These are phyloP conservation scores for Phytopythium oedochilum DNA, from an alignment of 352 stramenopile genomes.

Conservation along the genomic window DNA sequence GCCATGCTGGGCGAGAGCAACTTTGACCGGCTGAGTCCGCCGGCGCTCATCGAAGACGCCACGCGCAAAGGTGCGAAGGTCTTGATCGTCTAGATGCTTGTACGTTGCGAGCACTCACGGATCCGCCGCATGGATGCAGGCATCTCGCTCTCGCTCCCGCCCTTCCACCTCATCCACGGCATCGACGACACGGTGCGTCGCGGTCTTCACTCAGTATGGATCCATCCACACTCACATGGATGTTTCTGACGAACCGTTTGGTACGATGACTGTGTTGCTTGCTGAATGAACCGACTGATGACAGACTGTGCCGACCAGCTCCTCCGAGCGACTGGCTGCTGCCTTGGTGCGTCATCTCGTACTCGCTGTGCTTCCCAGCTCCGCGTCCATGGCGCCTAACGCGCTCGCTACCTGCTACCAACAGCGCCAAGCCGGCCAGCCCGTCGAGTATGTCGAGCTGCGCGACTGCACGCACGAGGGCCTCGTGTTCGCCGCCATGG, in stretches of 20 bases:
- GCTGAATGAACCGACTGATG: too few relatives aligned
- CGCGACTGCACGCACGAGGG: slow-evolving; percentile 55
- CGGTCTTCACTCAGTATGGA: too few relatives aligned
- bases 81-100: too few relatives aligned
- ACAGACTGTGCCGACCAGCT: slow-evolving; percentile 24
- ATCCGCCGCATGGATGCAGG: not conserved
- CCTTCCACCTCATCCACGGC: slow-evolving; percentile 58
- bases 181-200: slow-evolving; percentile 21
- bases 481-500: slow-evolving; percentile 67
- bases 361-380: not conserved
- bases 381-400: not conserved
- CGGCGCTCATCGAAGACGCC: slow-evolving; percentile 25
- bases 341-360: slow-evolving; percentile 33
- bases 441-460: slow-evolving; percentile 36
- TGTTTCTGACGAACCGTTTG: too few relatives aligned
- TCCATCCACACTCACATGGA: too few relatives aligned
- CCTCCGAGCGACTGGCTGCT: slow-evolving; percentile 45
- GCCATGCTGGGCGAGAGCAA: slow-evolving; percentile 57
- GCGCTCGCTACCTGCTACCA: not conserved
- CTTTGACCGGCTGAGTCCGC: slow-evolving; percentile 51
- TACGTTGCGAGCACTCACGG: too few relatives aligned
- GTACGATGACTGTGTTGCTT: too few relatives aligned
- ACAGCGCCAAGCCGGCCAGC: slow-evolving; percentile 37
- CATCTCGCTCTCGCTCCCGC: slow-evolving; percentile 18
- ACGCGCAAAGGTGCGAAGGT: slow-evolving; percentile 14